Base-by-base conservation (phyloP, 2,329 filamentous ascomycete genomes). In the Immersiporthe knoxdaviesiana region DNA sequence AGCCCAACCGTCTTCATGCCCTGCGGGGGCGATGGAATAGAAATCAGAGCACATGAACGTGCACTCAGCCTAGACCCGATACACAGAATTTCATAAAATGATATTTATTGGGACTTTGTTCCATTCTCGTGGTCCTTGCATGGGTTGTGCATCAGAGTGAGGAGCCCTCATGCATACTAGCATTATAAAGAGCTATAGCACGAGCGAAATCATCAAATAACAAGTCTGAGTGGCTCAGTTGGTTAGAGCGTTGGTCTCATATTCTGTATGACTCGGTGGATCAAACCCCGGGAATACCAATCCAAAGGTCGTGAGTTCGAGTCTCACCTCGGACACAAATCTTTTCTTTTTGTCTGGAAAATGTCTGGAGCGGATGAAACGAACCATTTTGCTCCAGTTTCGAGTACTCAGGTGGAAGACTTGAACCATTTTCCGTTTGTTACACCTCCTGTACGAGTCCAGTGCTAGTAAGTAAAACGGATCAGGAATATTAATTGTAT, bases 161-260 rank as follows among this genome's bases (percentile, higher is more conserved):
- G n/a, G n/a, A n/a, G n/a, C n/a, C n/a, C n/a, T n/a, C n/a, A n/a
- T n/a, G n/a, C n/a, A n/a, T n/a, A n/a, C n/a, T n/a, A n/a, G n/a
- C n/a, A n/a, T n/a, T 61, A 41, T 63, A 35, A 16, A n/a, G 0
- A 14, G 2, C 7, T 2, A 24, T 12, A 2, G 14, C 1, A 4
- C 10, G 2, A 5, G 18, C 21, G 35, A 24, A 62, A 14, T 30
- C 24, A 50, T 30, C 12, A 7, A 35, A 27, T 10, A 1, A 14
- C 10, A 27, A 58, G 73, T 76, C 74, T 76, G 75, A 72, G 74
- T 79, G 77, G 77, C 77, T 78, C 77, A 79, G 77, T 77, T 78
- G 77, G 77, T 78, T 79, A 79, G 77, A 77, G 77, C 77, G 77
- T 79, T 77, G 76, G 77, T 78, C 77, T 78, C 77, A 75, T 78